Base-by-base conservation (phyloP, 208 protist species). In the Angomonas desouzai region DNA sequence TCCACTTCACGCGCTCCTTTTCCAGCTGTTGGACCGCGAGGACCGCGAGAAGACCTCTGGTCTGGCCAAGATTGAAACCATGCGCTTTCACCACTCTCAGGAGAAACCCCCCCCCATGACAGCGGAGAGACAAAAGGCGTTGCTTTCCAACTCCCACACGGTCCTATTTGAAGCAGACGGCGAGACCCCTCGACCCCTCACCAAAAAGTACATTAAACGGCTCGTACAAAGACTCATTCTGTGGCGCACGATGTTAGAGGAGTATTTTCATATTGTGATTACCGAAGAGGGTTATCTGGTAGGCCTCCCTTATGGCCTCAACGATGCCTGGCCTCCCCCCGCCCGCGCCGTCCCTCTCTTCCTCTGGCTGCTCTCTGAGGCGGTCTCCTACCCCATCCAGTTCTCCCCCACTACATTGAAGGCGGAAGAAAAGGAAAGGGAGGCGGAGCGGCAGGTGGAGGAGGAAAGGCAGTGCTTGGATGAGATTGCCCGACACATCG, bases 191-290 rank as follows among this genome's bases (percentile, higher is more conserved):
- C 22, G 67, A 9, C 64, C 66, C 16, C 48, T 22, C 6, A 73
- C 66, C 23, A 48, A 55, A 23, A 67, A 61, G 25, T 79, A 79
- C 55, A 72, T 89, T 3, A 57, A 61, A 7, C 77, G 76, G 28
- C 68, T 91, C 32, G 68, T 76, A 25, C 70, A 79, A 7, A 74
- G 74, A 9, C 80, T 94, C 2, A 55, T 66, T 13, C 58, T 56
- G 23, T 92, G 83, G 83, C 76, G 85, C 1, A 68, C 64, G 2
- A 83, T 94, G 83, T 68, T 94, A 61, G 63, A 71, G 64, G 85
- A 94, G 70, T 94, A 94, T 71, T 94, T 91, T 57, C 72, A 66
- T 20, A 71, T 94, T 22, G 63, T 76, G 34, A 77, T 91, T 56
- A 79, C 76, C 10, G 70, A 61, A 2, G 66, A 83, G 25, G 79